Evolutionary conservation across 2,329 filamentous ascomycete genomes (phyloP), one percentile per base, ranked within the genome.

Genomic region (Xylariales sp.): DNA sequence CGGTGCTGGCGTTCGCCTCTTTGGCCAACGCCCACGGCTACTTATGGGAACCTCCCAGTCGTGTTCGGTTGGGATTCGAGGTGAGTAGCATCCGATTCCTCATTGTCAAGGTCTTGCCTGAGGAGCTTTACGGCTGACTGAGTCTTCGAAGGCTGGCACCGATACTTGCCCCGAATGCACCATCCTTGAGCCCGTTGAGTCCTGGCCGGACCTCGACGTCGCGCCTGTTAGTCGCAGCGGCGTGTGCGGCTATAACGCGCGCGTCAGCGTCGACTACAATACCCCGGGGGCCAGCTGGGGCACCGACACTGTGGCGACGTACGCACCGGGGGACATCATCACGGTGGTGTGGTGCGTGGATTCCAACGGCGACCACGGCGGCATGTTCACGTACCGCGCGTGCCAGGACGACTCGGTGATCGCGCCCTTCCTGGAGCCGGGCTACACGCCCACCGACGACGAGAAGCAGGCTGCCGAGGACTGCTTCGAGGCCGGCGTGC

Each of bases 341-440:
- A 66, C 72, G 17, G 72, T 76, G 0, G 57, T 73, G 49, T 76
- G 73, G 73, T 76, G 73, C 37, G 63, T 76, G 14, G 73, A 77
- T 47, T 56, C 74, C 53, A 76, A 76, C 45, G 73, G 73, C 0
- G 72, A 76, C 45, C 72, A 76, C 44, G 71, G 72, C 18, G 73
- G 72, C 52, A 76, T 76, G 71, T 76, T 74, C 53, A 63, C 54
- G 46, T 76, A 74, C 51, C 69, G 72, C 8, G 66, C 76, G 43
- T 76, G 72, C 47, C 63, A 71, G 44, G 57, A 76, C 45, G 70
- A 76, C 45, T 57, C 53, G 0, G 52, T 77, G 0, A 67, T 76
- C 20, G 61, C 74, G 56, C 69, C 69, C 45, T 66, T 76, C 47
- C 53, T 74, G 2, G 63, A 65, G 1, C 61, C 69, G 0, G 51